Evolutionary conservation across 441 rosid genomes (phyloP).

Genomic region (Bocquillonia castaneifolia): DNA sequence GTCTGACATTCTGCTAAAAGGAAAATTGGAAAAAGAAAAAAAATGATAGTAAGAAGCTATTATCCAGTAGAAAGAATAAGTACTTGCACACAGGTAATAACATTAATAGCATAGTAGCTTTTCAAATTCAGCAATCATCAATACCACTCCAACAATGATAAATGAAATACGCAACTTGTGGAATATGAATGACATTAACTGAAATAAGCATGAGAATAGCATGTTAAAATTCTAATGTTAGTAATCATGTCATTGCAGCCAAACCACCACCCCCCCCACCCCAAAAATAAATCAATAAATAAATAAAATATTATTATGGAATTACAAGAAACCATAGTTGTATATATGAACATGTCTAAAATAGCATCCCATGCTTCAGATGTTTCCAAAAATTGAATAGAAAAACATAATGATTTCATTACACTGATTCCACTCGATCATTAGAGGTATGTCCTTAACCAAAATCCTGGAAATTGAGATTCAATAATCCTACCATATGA

Average conservation of each 20-base stretch:
- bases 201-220: neutral
- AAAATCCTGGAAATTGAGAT: neutral
- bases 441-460: neutral
- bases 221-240: neutral
- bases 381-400: neutral
- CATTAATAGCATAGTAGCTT: neutral
- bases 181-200: neutral
- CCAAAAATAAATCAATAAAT: neutral
- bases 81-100: neutral
- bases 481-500: neutral
- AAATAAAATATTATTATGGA: neutral
- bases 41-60: constrained; percentile 17
- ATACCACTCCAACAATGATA: neutral
- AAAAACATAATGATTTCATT: neutral
- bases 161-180: neutral
- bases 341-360: neutral
- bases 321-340: neutral
- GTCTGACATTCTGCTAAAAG: constrained; percentile 48
- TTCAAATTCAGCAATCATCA: neutral
- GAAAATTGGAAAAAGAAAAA: constrained; percentile 19
- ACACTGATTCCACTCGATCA: neutral
- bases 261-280: no score
- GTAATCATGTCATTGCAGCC: constrained; percentile 4
- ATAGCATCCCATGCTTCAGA: neutral
- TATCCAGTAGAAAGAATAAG: constrained; percentile 8